These are phyloP conservation scores for Trichoderma brevicompactum DNA, from an alignment of 2,329 filamentous ascomycete species.

Conservation along the genomic window DNA sequence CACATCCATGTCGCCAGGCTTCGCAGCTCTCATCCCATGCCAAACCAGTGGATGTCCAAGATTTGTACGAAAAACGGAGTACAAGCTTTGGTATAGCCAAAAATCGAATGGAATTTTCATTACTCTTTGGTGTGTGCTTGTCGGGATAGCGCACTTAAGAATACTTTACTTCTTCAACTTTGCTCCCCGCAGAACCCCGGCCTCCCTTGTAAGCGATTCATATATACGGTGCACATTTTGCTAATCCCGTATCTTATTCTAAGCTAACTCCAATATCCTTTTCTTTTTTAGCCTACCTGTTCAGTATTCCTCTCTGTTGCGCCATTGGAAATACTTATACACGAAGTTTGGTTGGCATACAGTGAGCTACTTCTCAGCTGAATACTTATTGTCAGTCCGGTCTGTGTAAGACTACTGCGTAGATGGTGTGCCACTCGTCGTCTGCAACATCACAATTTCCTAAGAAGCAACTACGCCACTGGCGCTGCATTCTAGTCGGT, in stretches of 20 bases:
- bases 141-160: neutral
- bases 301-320: neutral
- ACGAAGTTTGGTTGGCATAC: neutral
- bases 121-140: neutral
- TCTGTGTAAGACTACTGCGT: slow-evolving; percentile 5
- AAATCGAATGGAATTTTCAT: neutral
- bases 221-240: neutral
- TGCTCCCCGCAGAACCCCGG: neutral
- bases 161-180: neutral
- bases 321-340: neutral
- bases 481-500: neutral
- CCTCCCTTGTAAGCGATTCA: neutral
- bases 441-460: neutral
- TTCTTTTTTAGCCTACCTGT: neutral
- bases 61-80: neutral
- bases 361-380: neutral
- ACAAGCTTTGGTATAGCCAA: neutral
- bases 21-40: slow-evolving; percentile 2
- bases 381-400: neutral
- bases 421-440: slow-evolving; percentile 5
- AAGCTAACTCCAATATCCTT: neutral
- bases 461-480: neutral
- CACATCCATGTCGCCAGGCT: slow-evolving; percentile 6
- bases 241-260: neutral
- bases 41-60: neutral